These are phyloP conservation scores for Monosporascus cannonballus DNA, from an alignment of 2,329 filamentous ascomycete genomes.

Conservation along the genomic window DNA sequence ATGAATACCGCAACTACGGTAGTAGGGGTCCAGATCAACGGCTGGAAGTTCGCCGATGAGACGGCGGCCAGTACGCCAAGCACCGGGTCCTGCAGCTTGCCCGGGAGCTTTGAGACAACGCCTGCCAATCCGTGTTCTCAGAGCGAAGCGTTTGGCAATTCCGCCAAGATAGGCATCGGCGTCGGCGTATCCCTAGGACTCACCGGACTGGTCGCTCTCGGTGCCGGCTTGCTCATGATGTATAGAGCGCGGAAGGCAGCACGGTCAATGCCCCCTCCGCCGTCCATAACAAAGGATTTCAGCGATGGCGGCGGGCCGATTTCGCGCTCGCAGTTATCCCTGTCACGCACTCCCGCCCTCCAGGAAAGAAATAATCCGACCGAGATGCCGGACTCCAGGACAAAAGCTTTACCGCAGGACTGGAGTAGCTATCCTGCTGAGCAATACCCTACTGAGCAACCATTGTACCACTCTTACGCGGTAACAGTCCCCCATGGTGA, in stretches of 20 bases:
- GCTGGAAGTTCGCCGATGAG: constrained; percentile 11
- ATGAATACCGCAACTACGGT: constrained; percentile 5
- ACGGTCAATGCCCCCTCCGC: not conserved
- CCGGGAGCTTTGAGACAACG: not conserved
- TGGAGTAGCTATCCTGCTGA: constrained; percentile 5
- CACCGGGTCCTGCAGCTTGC: constrained; percentile 6
- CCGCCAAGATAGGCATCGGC: constrained; percentile 11
- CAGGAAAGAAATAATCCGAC: constrained; percentile 5
- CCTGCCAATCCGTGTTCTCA: not conserved
- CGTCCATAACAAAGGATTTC: constrained; percentile 2
- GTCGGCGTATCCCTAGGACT: constrained; percentile 13
- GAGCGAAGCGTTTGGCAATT: not conserved
- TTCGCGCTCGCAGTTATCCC: constrained; percentile 5
- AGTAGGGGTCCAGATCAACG: constrained; percentile 12
- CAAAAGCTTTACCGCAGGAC: constrained; percentile 1
- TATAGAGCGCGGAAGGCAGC: constrained; percentile 9
- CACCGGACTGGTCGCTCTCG: constrained; percentile 12
- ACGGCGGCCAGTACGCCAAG: constrained; percentile 2
- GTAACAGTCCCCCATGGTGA: constrained; percentile 13
- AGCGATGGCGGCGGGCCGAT: constrained; percentile 5
- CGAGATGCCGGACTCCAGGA: constrained; percentile 6
- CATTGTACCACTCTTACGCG: constrained; percentile 2
- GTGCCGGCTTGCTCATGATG: constrained; percentile 13
- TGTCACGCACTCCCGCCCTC: constrained; percentile 4
- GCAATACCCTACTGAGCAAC: constrained; percentile 3